Evolutionary conservation across 208 protist species (phyloP).

Genomic region (Leishmania turanica): DNA sequence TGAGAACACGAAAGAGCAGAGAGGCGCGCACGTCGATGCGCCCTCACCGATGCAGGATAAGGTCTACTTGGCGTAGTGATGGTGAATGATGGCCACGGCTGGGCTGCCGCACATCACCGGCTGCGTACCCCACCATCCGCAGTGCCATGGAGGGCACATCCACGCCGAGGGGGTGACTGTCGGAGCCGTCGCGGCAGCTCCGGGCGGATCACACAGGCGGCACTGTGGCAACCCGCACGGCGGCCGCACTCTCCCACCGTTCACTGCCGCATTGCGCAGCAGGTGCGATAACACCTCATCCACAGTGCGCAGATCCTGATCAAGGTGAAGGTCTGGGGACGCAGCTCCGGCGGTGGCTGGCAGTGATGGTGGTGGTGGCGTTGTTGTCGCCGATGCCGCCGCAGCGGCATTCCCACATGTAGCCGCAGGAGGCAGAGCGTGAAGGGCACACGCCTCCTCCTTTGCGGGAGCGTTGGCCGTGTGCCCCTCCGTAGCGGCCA

Average conservation of each 20-base stretch:
- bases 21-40: background rate
- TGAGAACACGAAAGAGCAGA: too few relatives aligned
- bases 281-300: conserved; percentile 36
- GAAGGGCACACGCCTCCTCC: background rate
- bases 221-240: conserved; percentile 49
- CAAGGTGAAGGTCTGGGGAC: background rate
- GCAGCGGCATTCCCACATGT: background rate
- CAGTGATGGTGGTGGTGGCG: background rate
- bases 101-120: conserved; percentile 39
- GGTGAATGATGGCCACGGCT: conserved; percentile 51
- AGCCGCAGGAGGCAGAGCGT: background rate
- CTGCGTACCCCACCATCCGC: background rate
- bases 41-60: too few relatives aligned
- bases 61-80: conserved; percentile 43
- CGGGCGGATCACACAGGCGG: conserved; percentile 20
- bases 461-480: background rate
- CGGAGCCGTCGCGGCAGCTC: background rate
- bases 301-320: conserved; percentile 35
- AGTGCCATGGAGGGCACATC: background rate
- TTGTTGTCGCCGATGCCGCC: background rate
- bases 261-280: conserved; percentile 7
- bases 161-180: background rate
- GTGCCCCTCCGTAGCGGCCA: background rate
- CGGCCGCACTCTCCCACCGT: conserved; percentile 13
- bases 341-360: background rate